Evolutionary conservation across 371 early-diverging fungal species (phyloP).

Genomic region (Mucor mucedo): DNA sequence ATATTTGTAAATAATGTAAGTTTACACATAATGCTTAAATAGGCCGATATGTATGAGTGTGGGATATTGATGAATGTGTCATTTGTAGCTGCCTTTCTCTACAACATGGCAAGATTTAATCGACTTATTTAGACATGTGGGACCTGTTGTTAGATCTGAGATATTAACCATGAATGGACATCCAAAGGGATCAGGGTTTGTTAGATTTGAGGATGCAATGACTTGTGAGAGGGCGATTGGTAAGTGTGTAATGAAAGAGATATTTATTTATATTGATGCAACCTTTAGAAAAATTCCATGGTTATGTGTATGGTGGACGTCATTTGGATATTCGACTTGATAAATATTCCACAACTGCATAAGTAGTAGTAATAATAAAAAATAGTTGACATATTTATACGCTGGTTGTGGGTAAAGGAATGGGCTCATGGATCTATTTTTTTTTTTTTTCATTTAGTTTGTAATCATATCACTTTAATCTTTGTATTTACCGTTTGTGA

Average conservation of each 20-base stretch:
- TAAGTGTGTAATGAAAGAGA: conserved; percentile 26
- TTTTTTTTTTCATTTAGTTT: not conserved
- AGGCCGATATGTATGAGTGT: too few species aligned
- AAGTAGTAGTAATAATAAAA: conserved; percentile 4
- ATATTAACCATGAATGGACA: conserved; percentile 56
- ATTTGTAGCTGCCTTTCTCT: conserved; percentile 60
- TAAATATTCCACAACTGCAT: conserved; percentile 32
- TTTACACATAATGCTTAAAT: not conserved
- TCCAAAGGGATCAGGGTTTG: conserved; percentile 68
- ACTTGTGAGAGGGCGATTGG: conserved; percentile 68
- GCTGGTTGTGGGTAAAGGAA: conserved; percentile 20
- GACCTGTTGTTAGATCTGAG: conserved; percentile 58
- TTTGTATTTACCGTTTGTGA: conserved; percentile 21
- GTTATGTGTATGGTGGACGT: conserved; percentile 65
- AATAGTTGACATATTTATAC: not conserved
- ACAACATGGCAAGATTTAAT: conserved; percentile 71
- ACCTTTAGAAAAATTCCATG: conserved; percentile 56
- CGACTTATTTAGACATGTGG: conserved; percentile 69
- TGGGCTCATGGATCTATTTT: conserved; percentile 24
- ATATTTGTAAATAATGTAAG: conserved; percentile 67
- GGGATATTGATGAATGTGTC: not conserved
- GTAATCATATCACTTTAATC: not conserved
- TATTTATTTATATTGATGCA: not conserved
- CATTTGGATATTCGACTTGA: conserved; percentile 58
- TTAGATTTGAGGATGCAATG: conserved; percentile 62